Base-by-base conservation (phyloP, 805 yeast genomes). In the Zygosaccharomyces rouxii region DNA sequence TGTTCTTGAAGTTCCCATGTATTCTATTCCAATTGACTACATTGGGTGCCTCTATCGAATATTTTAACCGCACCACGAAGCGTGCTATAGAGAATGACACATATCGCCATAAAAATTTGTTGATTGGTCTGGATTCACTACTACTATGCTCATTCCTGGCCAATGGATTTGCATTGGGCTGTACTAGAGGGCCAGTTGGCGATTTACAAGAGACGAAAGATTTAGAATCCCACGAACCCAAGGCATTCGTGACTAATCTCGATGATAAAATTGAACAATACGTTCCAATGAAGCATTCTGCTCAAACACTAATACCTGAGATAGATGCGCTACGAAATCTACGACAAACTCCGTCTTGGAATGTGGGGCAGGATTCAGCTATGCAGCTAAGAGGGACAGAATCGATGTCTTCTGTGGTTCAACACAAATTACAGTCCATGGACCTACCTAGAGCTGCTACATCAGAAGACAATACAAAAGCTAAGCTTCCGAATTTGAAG, bases 291-390 rank as follows among this genome's bases (percentile, higher is more conserved):
- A 67, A 67, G 46, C 54, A 58, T 41, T 66, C 70, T 1, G 57
- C 67, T 2, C 70, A 66, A 45, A 67, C 71, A 0, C 38, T 67
- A 18, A 64, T 67, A 1, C 65, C 70, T 13, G 60, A 57, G 22
- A 50, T 58, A 52, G 68, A 61, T 14, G 42, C 52, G 33, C 29
- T 52, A 6, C 51, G 48, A 18, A 44, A 31, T 13, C 19, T 47
- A 16, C 51, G 44, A 14, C 38, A 21, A 11, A 14, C 29, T 5
- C 49, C 46, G n/a, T 14, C 31, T 16, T 51, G 51, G 51, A 38
- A 33, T 33, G 16, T 45, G n/a, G 38, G 40, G 10, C 44, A 47
- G 28, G n/a, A 37, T 9, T 29, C 49, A 23, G 29, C 38, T n/a
- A 47, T 48, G 3, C 49, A 13, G 5, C 42, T 52, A 11, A 46